phyloP scores from a whole-genome alignment of 805 yeast genomes.

The Yarrowia osloensis region DNA sequence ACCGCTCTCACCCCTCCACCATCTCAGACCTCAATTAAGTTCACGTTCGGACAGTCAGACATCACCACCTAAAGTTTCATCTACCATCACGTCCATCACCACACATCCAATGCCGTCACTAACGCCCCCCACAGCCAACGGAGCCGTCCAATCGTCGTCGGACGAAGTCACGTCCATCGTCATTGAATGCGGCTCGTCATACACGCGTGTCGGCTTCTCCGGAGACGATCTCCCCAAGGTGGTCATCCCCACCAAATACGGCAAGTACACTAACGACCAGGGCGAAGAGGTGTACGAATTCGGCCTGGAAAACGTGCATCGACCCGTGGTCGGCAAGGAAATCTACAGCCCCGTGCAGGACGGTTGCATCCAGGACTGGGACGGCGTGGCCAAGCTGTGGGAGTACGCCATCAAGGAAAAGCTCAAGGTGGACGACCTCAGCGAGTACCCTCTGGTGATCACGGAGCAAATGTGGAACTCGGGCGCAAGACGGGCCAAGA shows the following conservation, averaged over 20 bases:
- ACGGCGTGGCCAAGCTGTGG: slow-evolving; percentile 68
- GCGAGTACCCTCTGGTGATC: slow-evolving; percentile 65
- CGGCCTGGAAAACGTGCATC: slow-evolving; percentile 50
- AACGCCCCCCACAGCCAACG: slow-evolving; percentile 25
- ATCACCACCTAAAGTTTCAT: slow-evolving; percentile 26
- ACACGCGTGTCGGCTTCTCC: slow-evolving; percentile 85
- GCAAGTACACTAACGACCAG: slow-evolving; percentile 37
- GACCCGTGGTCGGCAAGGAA: slow-evolving; percentile 42
- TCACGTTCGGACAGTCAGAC: neutral
- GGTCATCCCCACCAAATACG: slow-evolving; percentile 71
- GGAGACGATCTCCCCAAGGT: slow-evolving; percentile 87
- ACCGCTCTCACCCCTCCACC: neutral
- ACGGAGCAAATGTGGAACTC: slow-evolving; percentile 74
- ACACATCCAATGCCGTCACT: slow-evolving; percentile 21
- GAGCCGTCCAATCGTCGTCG: slow-evolving; percentile 31
- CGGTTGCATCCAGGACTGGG: slow-evolving; percentile 56
- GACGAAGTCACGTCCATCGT: slow-evolving; percentile 92
- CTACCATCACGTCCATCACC: slow-evolving; percentile 22
- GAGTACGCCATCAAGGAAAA: slow-evolving; percentile 56
- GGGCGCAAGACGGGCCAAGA: slow-evolving; percentile 54
- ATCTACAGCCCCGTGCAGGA: slow-evolving; percentile 42
- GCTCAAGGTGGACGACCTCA: slow-evolving; percentile 53
- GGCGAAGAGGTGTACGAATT: slow-evolving; percentile 37
- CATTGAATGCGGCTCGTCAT: slow-evolving; percentile 83
- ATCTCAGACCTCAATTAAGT: neutral